These are phyloP conservation scores for Saussurea involucrata DNA, from an alignment of 129 eudicot genomes.

Conservation along the genomic window DNA sequence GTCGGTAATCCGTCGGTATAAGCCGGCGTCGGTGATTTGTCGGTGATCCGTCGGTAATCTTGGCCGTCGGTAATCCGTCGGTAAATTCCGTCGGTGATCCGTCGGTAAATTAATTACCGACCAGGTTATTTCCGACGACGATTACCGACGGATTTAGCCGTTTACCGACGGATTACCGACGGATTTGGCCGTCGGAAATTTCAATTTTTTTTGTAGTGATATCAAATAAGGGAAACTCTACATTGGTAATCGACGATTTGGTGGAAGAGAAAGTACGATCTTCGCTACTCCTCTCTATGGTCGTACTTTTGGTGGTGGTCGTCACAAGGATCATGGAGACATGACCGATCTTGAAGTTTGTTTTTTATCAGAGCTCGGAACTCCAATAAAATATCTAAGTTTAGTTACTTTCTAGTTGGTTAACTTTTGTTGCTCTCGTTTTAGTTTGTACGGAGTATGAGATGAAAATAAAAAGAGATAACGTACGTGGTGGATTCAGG, in stretches of 20 bases:
- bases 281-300: slow-evolving; percentile 51
- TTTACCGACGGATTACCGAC: too few species aligned
- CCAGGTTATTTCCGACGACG: too few species aligned
- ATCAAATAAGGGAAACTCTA: slow-evolving; percentile 19
- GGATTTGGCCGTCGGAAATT: too few species aligned
- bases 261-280: slow-evolving; percentile 51
- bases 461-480: background rate
- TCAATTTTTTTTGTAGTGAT: too few species aligned
- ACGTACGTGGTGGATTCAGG: too few species aligned
- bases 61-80: too few species aligned
- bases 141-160: too few species aligned
- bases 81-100: too few species aligned
- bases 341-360: slow-evolving; percentile 7
- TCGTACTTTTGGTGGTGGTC: slow-evolving; percentile 52
- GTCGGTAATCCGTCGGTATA: too few species aligned
- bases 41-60: too few species aligned
- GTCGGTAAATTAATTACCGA: too few species aligned
- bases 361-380: background rate
- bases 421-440: background rate
- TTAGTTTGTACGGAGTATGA: background rate
- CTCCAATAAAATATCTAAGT: background rate
- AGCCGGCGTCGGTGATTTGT: too few species aligned
- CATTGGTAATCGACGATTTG: slow-evolving; percentile 24
- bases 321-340: slow-evolving; percentile 34
- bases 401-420: background rate